Conservation (phyloP, 176 grass and related monocot genomes). For the Phoenix roebelenii region DNA sequence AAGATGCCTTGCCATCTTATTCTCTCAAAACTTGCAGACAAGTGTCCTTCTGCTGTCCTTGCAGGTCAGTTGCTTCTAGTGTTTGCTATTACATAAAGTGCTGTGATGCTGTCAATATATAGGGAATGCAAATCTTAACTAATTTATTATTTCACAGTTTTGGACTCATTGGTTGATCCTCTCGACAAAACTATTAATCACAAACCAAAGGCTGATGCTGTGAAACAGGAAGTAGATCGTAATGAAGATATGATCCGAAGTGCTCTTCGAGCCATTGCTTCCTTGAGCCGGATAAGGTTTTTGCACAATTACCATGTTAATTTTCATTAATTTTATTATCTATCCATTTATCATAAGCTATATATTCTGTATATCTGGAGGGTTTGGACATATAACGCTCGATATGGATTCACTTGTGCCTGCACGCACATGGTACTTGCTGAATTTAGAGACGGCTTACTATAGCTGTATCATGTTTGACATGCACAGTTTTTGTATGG, state of each 20-base stretch:
- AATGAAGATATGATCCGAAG: constrained; percentile 99
- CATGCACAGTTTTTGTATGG: too few species aligned
- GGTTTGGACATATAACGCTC: too few species aligned
- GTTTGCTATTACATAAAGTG: neutral
- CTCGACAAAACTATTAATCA: constrained; percentile 82
- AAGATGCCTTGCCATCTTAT: constrained; percentile 99
- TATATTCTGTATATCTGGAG: too few species aligned
- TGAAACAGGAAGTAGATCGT: constrained; percentile 92
- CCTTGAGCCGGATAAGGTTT: constrained; percentile 75
- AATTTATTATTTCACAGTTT: constrained; percentile 40
- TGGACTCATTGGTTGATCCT: constrained; percentile 89
- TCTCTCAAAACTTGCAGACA: constrained; percentile 97
- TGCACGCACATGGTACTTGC: too few species aligned
- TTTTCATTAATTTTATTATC: too few species aligned
- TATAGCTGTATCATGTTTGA: too few species aligned
- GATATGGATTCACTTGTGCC: too few species aligned
- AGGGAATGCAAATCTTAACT: constrained; percentile 8
- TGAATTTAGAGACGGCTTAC: too few species aligned
- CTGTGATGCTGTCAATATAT: neutral
- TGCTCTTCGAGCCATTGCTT: constrained; percentile 77
- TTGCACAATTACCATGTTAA: too few species aligned
- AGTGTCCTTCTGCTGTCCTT: constrained; percentile 93
- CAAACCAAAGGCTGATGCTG: constrained; percentile 90
- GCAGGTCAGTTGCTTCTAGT: constrained; percentile 42
- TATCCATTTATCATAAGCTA: too few species aligned